Percentiles rank a stretch among this genome's conserved stretches.
These are phyloP conservation scores for Penicillium bialowiezense DNA, from an alignment of 495 filamentous ascomycete genomes.

Conservation along the genomic window DNA sequence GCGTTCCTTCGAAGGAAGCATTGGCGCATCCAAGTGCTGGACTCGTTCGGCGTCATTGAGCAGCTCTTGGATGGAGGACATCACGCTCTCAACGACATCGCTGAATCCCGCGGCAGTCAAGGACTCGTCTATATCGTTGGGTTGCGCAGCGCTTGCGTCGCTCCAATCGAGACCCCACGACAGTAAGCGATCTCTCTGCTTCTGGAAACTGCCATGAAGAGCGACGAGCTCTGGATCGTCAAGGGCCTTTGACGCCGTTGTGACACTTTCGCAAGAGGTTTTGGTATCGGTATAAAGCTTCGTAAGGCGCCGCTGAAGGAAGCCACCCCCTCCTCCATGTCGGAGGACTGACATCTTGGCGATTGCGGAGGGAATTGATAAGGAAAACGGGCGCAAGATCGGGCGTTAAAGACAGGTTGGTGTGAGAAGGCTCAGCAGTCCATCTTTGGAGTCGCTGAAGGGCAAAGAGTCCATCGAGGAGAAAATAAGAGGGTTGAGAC, in stretches of 20 bases:
- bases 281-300: slow-evolving; percentile 93
- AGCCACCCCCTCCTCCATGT: slow-evolving; percentile 42
- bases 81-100: slow-evolving; percentile 83
- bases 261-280: slow-evolving; percentile 78
- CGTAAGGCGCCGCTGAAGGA: slow-evolving; percentile 67
- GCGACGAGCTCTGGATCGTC: slow-evolving; percentile 53
- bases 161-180: slow-evolving; percentile 93
- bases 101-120: slow-evolving; percentile 79
- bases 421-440: slow-evolving; percentile 6
- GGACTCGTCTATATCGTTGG: slow-evolving; percentile 82
- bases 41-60: slow-evolving; percentile 80
- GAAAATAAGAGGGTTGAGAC: not conserved
- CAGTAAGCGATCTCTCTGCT: slow-evolving; percentile 62
- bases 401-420: slow-evolving; percentile 1
- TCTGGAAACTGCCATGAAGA: slow-evolving; percentile 56
- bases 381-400: slow-evolving; percentile 15
- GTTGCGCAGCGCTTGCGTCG: slow-evolving; percentile 60
- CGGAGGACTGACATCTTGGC: slow-evolving; percentile 49
- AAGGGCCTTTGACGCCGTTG: slow-evolving; percentile 61
- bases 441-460: slow-evolving; percentile 16
- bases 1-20: slow-evolving; percentile 36
- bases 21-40: slow-evolving; percentile 54
- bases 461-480: slow-evolving; percentile 7
- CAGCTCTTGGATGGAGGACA: slow-evolving; percentile 84
- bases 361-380: slow-evolving; percentile 23